Percentiles rank a stretch among this genome's conserved stretches.
Conservation (phyloP, 306 rosid species). For the Myrica gale region DNA sequence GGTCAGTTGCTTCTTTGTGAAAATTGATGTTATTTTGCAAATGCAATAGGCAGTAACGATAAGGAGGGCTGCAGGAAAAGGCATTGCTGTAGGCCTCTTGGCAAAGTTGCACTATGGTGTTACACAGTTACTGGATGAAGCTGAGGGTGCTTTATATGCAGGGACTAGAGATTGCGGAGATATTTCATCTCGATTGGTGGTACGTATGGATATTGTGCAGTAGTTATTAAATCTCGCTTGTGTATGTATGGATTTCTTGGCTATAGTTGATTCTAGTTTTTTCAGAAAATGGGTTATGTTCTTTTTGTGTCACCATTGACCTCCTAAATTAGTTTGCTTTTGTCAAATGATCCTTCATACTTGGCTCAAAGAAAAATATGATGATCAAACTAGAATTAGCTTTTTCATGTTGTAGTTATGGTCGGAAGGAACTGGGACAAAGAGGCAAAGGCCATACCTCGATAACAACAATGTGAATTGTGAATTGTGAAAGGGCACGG, state of each 20-base stretch:
- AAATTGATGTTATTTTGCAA: slow-evolving; percentile 20
- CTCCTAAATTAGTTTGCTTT: slow-evolving; percentile 7
- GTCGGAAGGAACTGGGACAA: neutral
- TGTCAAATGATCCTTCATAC: slow-evolving; percentile 1
- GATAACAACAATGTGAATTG: neutral
- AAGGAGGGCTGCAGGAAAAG: slow-evolving; percentile 75
- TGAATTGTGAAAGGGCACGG: neutral
- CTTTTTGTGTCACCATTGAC: neutral
- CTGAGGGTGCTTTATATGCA: slow-evolving; percentile 32
- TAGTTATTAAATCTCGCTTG: neutral
- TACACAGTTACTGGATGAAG: slow-evolving; percentile 62
- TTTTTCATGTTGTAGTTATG: neutral
- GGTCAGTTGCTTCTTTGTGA: neutral
- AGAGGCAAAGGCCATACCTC: neutral
- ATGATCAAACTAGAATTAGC: neutral
- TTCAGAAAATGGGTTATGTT: slow-evolving; percentile 9
- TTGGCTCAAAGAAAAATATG: neutral
- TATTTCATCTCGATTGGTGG: slow-evolving; percentile 51
- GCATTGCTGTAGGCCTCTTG: slow-evolving; percentile 54
- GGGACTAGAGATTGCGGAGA: slow-evolving; percentile 42
- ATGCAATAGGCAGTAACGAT: slow-evolving; percentile 59
- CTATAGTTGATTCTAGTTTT: neutral
- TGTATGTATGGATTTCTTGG: neutral
- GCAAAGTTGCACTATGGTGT: slow-evolving; percentile 77
- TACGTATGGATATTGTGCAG: slow-evolving; percentile 27